Base-by-base conservation (phyloP, 1,139 yeast species). In the Hansenula lynferdii region DNA sequence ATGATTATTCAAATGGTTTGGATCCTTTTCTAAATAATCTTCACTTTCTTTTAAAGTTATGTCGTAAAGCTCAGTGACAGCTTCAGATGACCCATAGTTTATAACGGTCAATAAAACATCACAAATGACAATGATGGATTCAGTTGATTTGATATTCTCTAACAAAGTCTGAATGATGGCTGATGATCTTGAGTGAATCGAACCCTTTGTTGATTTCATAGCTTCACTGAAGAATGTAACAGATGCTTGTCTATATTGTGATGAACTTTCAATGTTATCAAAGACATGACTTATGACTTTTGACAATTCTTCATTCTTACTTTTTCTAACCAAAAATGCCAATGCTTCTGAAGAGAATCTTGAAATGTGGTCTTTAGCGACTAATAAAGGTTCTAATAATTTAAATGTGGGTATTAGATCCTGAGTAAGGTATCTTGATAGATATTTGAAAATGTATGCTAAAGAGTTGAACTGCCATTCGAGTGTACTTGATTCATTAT, bases 301-400 rank as follows among this genome's bases (percentile, higher is more conserved):
- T 3, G 58, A 54, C 34, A 89, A 62, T 6, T 75, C 65, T 2
- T 69, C 71, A 0, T 69, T 58, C 16, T 69, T 69, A 51, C 85
- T 72, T 58, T 86, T 87, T 56, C 95, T 75, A 11, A 92, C 67
- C 43, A 92, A 67, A 51, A 85, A 92, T 0, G 97, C 85, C 36
- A 92, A 61, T 0, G 97, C 92, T 58, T 92, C 97, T 0, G 97
- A 90, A 25, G 96, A 80, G 54, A 90, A 92, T 44, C 96, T 69
- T 1, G 87, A 70, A 31, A 90, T 72, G 50, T 84, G 85, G 15
- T 75, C 74, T 44, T 74, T 72, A 42, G 77, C 74, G 43, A 72
- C 75, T 44, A 89, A 67, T 22, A 90, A 59, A 1, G 95, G 95
- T 29, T 79, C 64, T 23, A 92, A 64, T 5, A 75, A 61, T 28